Percentiles rank a stretch among this genome's conserved stretches.
These are phyloP conservation scores for Clarireedia sp. DNA, from an alignment of 2,329 filamentous ascomycete genomes.

Conservation along the genomic window DNA sequence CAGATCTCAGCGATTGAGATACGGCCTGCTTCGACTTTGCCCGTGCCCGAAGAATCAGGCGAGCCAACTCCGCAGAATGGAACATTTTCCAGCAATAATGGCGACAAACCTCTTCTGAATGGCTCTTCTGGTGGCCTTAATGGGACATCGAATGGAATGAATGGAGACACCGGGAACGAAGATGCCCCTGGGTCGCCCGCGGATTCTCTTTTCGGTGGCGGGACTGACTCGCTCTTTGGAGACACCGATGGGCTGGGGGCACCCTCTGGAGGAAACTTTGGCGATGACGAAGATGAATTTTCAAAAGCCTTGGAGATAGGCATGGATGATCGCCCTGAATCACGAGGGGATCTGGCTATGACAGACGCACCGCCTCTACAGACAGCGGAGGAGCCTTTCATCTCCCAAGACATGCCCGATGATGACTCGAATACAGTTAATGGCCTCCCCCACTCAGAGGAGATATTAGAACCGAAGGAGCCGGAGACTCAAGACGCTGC, in stretches of 20 bases:
- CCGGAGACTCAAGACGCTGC: constrained; percentile 42
- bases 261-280: constrained; percentile 54
- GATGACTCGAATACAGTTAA: constrained; percentile 10
- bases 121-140: constrained; percentile 38
- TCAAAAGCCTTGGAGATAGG: constrained; percentile 58
- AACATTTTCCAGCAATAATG: constrained; percentile 72
- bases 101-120: constrained; percentile 47
- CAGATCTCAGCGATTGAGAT: constrained; percentile 88
- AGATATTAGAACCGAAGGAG: constrained; percentile 13
- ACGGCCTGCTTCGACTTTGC: constrained; percentile 65
- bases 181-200: constrained; percentile 56
- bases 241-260: constrained; percentile 54
- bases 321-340: constrained; percentile 20
- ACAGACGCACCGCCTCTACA: constrained; percentile 10
- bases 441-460: constrained; percentile 11
- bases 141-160: constrained; percentile 30
- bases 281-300: constrained; percentile 81
- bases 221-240: constrained; percentile 81
- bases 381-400: constrained; percentile 20
- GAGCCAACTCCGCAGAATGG: constrained; percentile 52
- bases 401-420: constrained; percentile 7
- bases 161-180: constrained; percentile 37
- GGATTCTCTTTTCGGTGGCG: constrained; percentile 70
- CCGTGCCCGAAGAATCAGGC: constrained; percentile 64
- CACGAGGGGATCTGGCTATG: constrained; percentile 25